These are phyloP conservation scores for Sordariomycetes sp. DNA, from an alignment of 2,329 filamentous ascomycete genomes.

Conservation along the genomic window DNA sequence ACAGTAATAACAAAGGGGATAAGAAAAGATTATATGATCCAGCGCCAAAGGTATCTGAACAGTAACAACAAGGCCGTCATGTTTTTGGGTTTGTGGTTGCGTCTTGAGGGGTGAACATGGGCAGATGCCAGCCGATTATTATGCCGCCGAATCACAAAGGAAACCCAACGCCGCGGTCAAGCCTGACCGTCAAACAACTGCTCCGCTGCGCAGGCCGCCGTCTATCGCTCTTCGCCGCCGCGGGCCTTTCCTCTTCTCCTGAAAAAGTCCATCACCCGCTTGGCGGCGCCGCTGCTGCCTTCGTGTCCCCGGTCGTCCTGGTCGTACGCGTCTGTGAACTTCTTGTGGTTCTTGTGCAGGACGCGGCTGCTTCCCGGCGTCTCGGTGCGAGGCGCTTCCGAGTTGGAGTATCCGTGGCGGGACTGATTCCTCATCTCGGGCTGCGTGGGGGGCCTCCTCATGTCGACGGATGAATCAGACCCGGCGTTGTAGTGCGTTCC, in stretches of 20 bases:
- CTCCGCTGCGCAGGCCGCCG: no score
- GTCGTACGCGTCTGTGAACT: slow-evolving; percentile 85
- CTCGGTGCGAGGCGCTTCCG: slow-evolving; percentile 28
- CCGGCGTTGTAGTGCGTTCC: slow-evolving; percentile 37
- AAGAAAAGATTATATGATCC: no score
- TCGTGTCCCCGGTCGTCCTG: slow-evolving; percentile 60
- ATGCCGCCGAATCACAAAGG: no score
- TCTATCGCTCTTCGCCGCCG: slow-evolving; percentile 45
- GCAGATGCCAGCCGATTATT: no score
- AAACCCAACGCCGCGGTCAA: no score
- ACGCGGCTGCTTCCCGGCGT: slow-evolving; percentile 33
- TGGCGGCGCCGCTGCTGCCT: slow-evolving; percentile 78
- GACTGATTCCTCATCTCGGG: slow-evolving; percentile 29
- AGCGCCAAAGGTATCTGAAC: no score
- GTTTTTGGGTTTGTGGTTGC: no score
- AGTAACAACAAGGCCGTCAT: no score
- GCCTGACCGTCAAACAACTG: no score
- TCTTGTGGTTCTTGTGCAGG: slow-evolving; percentile 76
- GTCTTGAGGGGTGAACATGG: no score
- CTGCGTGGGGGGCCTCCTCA: slow-evolving; percentile 29
- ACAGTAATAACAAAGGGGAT: no score
- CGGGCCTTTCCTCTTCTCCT: slow-evolving; percentile 73
- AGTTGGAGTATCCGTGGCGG: slow-evolving; percentile 24
- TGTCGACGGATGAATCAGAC: slow-evolving; percentile 46
- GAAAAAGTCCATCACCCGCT: slow-evolving; percentile 98